Evolutionary conservation across 2,329 filamentous ascomycete species (phyloP).

Genomic region (Aspergillus jensenii): DNA sequence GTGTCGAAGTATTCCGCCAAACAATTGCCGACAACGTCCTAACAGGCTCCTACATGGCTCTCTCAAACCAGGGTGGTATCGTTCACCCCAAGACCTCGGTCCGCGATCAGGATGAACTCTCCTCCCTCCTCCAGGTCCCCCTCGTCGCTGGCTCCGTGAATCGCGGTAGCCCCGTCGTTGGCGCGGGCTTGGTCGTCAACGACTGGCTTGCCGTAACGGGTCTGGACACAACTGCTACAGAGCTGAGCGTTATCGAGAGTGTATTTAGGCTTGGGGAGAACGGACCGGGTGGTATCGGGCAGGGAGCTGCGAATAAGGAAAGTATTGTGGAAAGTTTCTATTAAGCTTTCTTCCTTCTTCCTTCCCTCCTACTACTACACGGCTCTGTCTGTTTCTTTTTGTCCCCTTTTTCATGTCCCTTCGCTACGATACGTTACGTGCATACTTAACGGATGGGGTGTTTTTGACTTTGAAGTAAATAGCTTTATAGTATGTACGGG

Average conservation of each 20-base stretch:
- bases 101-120: slow-evolving; percentile 97
- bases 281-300: slow-evolving; percentile 61
- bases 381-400: neutral
- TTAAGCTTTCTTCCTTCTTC: slow-evolving; percentile 42
- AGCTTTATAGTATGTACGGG: neutral
- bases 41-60: slow-evolving; percentile 92
- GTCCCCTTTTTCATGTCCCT: neutral
- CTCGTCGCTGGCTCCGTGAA: slow-evolving; percentile 94
- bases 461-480: neutral
- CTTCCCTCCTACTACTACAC: neutral
- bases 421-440: neutral
- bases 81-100: slow-evolving; percentile 97
- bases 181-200: slow-evolving; percentile 94
- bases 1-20: slow-evolving; percentile 68
- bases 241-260: slow-evolving; percentile 92
- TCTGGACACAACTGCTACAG: slow-evolving; percentile 93
- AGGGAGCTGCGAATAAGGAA: slow-evolving; percentile 70
- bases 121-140: slow-evolving; percentile 88
- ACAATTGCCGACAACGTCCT: slow-evolving; percentile 97
- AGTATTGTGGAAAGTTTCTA: slow-evolving; percentile 99
- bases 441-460: neutral
- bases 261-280: slow-evolving; percentile 95
- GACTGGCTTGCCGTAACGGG: slow-evolving; percentile 97
- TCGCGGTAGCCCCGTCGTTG: slow-evolving; percentile 89
- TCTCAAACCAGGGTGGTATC: slow-evolving; percentile 93